Base-by-base conservation (phyloP, 176 grass and related monocot genomes). In the Eragrostis nindensis region DNA sequence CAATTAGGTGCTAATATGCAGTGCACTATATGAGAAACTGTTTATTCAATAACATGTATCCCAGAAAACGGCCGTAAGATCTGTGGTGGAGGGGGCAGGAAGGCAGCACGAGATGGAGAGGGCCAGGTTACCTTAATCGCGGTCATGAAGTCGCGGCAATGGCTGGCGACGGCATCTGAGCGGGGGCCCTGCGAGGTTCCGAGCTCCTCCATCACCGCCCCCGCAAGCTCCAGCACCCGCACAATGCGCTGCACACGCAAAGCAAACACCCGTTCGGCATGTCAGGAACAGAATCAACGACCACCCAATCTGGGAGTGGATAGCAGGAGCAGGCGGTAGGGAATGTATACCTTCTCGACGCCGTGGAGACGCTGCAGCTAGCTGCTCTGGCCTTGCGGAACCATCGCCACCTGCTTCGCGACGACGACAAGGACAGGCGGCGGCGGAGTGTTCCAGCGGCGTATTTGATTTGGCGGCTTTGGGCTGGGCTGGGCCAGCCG, bases 131-230 rank as follows among this genome's bases (percentile, higher is more conserved):
- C 95, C 92, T 87, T 95, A 74, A 98, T 93, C 30, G 79, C 77
- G 17, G 73, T 44, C 92, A 98, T 98, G 84, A 98, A 95, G 22
- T 93, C 90, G 36, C 92, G 84, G 87, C 90, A 98, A 50, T 95
- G 82, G 0, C 32, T 18, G 49, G 55, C 74, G n/a, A 98, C 86
- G 81, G 73, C 57, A 3, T 91, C 88, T 7, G 84, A 21, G 44
- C 81, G 82, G 8, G 90, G 88, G 0, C 90, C 92, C 61, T 86
- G 87, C 29, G 90, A 76, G 66, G 87, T 93, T 5, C 89, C 95
- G 2, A 98, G 89, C 85, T 98, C 95, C 73, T 93, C 92, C 92
- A 98, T 95, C 30, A 90, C 90, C 25, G 86, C 79, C 36, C 92
- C 95, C 1, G 90, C 88, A 18, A 98, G 86, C 84, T 98, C 86